A percentile compares a stretch with the other conserved stretches of the same genome.
Evolutionary conservation across 163 green algal genomes (phyloP).

Genomic region (Chlorella variabilis): DNA sequence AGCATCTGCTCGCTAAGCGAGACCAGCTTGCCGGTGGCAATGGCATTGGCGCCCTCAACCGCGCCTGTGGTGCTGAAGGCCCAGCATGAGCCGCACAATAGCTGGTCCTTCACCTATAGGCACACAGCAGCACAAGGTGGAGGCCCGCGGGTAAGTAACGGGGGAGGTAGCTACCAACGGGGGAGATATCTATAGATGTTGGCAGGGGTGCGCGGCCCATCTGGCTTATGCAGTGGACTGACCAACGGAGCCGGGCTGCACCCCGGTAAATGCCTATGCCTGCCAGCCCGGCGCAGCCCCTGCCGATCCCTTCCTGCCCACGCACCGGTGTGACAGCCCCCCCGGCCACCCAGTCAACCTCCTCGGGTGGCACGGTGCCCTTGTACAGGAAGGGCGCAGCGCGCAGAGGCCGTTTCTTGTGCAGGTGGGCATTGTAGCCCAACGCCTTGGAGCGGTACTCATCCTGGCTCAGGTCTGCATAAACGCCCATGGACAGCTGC

Average conservation of each 20-base stretch:
- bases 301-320: no score
- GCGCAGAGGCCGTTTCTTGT: conserved; percentile 20
- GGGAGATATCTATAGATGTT: no score
- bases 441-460: conserved; percentile 77
- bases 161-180: no score
- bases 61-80: conserved; percentile 95
- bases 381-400: conserved; percentile 68
- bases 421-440: conserved; percentile 64
- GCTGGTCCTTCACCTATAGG: conserved; percentile 96
- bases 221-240: no score
- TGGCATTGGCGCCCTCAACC: conserved; percentile 91
- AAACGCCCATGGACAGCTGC: conserved; percentile 82
- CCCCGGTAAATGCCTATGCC: no score
- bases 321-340: conserved; percentile 78
- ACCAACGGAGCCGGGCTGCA: no score
- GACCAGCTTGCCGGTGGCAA: conserved; percentile 88
- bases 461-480: conserved; percentile 84
- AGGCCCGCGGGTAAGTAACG: no score
- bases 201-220: no score
- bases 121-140: no score
- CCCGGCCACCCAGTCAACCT: conserved; percentile 86
- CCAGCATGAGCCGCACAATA: conserved; percentile 88
- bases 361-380: conserved; percentile 51
- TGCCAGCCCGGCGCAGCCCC: no score
- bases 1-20: conserved; percentile 96